Conservation (phyloP, 228 moss, liverwort and hornwort genomes). For the Sphagnum magellanicum region DNA sequence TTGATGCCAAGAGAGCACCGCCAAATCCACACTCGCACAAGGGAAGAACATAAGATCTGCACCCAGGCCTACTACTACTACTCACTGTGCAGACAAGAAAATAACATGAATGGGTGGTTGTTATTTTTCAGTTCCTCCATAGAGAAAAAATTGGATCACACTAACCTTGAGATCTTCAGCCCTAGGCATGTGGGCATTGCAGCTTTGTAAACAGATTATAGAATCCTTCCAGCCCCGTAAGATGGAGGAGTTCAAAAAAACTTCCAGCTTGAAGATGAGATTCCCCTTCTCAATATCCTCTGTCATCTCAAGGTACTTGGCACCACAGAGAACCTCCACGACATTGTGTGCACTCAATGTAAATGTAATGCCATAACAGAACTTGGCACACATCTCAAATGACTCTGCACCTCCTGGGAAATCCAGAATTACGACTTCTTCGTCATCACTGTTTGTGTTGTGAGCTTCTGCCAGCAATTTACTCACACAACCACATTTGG, state of each 20-base stretch:
- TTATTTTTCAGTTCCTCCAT: no score
- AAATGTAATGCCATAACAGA: conserved; percentile 75
- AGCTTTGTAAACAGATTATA: conserved; percentile 73
- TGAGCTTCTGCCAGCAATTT: conserved; percentile 65
- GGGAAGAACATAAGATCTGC: no score
- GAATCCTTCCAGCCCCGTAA: conserved; percentile 80
- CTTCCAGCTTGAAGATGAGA: conserved; percentile 76
- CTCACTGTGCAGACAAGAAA: no score
- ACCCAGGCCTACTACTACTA: no score
- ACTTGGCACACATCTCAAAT: conserved; percentile 69
- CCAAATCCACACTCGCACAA: no score
- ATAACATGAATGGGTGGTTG: no score
- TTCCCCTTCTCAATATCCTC: conserved; percentile 81
- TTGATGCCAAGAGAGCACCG: no score
- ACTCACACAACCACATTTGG: conserved; percentile 56
- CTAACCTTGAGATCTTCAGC: conserved; percentile 73
- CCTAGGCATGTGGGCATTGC: conserved; percentile 58
- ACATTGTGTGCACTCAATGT: conserved; percentile 74
- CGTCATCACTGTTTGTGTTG: conserved; percentile 36
- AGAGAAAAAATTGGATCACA: background rate
- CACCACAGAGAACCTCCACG: conserved; percentile 60
- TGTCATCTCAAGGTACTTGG: conserved; percentile 80
- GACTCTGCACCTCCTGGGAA: conserved; percentile 75
- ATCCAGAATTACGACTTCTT: conserved; percentile 53
- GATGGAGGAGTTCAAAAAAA: conserved; percentile 71